Percentiles rank a stretch among this genome's conserved stretches.
phyloP scores from a whole-genome alignment of 345 rosid genomes.

The Eucalyptus dawsonii region DNA sequence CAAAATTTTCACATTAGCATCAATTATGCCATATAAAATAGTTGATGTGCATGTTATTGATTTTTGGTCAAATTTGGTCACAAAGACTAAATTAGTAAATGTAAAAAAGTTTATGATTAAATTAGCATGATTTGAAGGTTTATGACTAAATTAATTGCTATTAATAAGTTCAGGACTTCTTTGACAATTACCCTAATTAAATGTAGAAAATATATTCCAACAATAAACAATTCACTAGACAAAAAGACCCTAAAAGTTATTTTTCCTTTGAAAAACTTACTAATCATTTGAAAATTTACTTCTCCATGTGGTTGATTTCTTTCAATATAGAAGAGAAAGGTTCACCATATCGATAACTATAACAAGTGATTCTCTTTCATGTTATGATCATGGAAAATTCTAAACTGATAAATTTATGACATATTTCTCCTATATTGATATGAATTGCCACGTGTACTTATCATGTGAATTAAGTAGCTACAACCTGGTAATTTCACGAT shows the following conservation, averaged over 20 bases:
- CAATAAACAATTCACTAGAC: not conserved
- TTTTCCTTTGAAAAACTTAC: not conserved
- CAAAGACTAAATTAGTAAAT: not conserved
- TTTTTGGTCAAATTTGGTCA: not conserved
- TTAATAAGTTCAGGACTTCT: not conserved
- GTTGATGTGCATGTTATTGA: too few species aligned
- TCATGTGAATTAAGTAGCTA: not conserved
- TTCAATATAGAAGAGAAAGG: not conserved
- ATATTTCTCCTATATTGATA: not conserved
- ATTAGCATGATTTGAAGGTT: not conserved
- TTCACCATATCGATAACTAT: not conserved
- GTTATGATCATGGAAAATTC: too few species aligned
- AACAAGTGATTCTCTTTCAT: not conserved
- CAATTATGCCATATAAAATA: accelerated
- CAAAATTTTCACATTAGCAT: accelerated
- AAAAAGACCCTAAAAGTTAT: not conserved
- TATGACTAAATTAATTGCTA: too few species aligned
- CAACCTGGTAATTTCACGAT: too few species aligned
- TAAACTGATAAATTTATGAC: too few species aligned
- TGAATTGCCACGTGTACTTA: not conserved
- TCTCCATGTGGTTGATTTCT: not conserved
- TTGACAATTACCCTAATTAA: not conserved
- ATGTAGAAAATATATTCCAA: not conserved
- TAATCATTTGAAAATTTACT: not conserved
- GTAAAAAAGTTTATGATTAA: too few species aligned